Conservation (phyloP, 495 filamentous ascomycete genomes). For the Penicillium diatomitis region DNA sequence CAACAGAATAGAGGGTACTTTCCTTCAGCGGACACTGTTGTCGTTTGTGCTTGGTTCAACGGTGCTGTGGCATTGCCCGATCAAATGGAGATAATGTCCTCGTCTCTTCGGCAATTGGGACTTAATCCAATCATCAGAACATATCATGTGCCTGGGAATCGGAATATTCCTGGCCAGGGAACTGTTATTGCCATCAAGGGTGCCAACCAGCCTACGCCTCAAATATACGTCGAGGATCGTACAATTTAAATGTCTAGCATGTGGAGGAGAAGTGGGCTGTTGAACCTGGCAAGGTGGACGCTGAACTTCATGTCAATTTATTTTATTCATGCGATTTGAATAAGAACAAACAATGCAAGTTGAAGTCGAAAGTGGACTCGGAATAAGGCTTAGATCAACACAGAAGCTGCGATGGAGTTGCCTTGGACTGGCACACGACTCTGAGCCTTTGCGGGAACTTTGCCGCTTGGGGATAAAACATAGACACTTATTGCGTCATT, state of each 20-base stretch:
- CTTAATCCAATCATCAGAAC: background rate
- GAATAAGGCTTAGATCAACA: too few species aligned
- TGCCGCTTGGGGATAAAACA: too few species aligned
- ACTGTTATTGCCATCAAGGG: background rate
- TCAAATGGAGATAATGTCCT: background rate
- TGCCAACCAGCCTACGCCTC: background rate
- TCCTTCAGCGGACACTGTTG: background rate
- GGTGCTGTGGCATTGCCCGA: background rate
- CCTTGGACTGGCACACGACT: too few species aligned
- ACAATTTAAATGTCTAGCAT: background rate
- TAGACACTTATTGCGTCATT: too few species aligned
- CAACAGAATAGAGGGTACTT: background rate
- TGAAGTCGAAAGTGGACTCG: too few species aligned
- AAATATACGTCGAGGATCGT: background rate
- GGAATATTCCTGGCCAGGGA: background rate
- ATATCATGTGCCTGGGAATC: background rate
- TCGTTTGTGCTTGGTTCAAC: background rate
- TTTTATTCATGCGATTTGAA: too few species aligned
- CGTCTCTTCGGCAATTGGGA: background rate
- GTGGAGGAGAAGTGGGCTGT: too few species aligned
- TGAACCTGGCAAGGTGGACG: too few species aligned
- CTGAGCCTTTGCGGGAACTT: too few species aligned
- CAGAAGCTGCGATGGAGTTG: too few species aligned
- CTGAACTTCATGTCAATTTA: too few species aligned
- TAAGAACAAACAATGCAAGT: too few species aligned